A percentile compares a stretch with the other conserved stretches of the same genome.
Conservation (phyloP, 176 grass and related monocot species). For the Eragrostis curvula region DNA sequence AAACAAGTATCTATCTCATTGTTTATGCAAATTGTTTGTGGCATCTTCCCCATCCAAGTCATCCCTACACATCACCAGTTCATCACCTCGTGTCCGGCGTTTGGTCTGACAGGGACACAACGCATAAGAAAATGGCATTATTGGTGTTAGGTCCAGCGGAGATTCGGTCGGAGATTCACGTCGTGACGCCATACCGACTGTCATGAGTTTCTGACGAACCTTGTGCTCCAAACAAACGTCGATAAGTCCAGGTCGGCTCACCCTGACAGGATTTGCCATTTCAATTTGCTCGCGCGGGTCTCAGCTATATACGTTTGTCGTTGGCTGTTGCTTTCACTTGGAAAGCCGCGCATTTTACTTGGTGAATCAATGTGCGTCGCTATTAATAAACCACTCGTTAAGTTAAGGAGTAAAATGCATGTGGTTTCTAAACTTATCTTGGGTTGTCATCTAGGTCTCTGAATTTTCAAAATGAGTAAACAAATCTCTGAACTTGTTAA, state of each 20-base stretch:
- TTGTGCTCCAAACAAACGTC: not conserved
- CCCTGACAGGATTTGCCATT: no score
- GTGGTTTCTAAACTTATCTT: no score
- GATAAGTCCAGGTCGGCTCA: not conserved
- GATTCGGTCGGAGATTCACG: conserved; percentile 13
- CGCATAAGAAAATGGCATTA: conserved; percentile 14
- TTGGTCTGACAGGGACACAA: conserved; percentile 3
- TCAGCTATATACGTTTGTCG: no score
- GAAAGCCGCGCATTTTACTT: no score
- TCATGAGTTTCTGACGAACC: not conserved
- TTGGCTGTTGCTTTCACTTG: no score
- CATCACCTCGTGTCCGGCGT: not conserved
- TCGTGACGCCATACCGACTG: not conserved
- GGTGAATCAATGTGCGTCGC: no score
- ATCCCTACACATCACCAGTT: not conserved
- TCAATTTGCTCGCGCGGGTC: no score
- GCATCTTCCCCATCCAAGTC: not conserved
- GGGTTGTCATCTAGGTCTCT: no score
- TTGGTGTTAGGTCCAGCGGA: conserved; percentile 25
- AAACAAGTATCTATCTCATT: not conserved
- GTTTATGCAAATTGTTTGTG: not conserved
- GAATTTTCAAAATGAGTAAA: no score
- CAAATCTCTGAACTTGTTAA: no score
- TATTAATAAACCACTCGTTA: no score
- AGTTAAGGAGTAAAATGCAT: no score